phyloP scores from a whole-genome alignment of 306 rosid species.

The Fragaria vesca region DNA sequence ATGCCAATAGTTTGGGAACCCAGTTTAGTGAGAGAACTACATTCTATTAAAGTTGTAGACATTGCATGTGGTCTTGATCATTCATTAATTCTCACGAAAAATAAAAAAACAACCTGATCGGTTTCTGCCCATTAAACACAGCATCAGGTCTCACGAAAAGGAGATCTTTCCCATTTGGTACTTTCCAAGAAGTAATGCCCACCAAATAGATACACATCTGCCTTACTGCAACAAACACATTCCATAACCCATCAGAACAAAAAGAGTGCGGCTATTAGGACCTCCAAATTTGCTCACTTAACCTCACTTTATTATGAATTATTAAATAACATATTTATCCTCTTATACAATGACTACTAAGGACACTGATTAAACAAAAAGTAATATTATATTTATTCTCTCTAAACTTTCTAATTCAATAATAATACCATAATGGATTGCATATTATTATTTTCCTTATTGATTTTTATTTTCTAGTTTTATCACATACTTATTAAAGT shows the following conservation, averaged over 20 bases:
- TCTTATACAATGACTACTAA: too few relatives aligned
- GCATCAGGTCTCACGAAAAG: conserved; percentile 77
- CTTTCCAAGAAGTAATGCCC: conserved; percentile 91
- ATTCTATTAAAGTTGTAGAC: conserved; percentile 56
- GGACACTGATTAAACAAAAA: too few relatives aligned
- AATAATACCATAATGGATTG: too few relatives aligned
- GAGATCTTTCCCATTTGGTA: conserved; percentile 72
- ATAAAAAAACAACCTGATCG: conserved; percentile 62
- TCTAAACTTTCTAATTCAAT: too few relatives aligned
- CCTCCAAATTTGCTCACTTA: too few relatives aligned
- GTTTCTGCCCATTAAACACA: conserved; percentile 79
- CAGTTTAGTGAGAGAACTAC: conserved; percentile 54
- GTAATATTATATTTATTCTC: too few relatives aligned
- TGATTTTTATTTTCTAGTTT: too few relatives aligned
- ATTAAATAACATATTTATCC: too few relatives aligned
- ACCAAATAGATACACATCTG: conserved; percentile 79
- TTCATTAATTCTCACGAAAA: conserved; percentile 66
- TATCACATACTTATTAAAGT: too few relatives aligned
- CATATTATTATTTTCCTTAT: too few relatives aligned
- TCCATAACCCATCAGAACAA: not conserved
- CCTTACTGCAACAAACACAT: conserved; percentile 55
- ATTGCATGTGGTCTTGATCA: conserved; percentile 93
- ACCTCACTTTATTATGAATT: too few relatives aligned
- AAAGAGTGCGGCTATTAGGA: too few relatives aligned
- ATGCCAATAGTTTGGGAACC: conserved; percentile 94